Evolutionary conservation across 805 yeast species (phyloP), one percentile per base, ranked within the genome.

Genomic region (Suhomyces emberorum): DNA sequence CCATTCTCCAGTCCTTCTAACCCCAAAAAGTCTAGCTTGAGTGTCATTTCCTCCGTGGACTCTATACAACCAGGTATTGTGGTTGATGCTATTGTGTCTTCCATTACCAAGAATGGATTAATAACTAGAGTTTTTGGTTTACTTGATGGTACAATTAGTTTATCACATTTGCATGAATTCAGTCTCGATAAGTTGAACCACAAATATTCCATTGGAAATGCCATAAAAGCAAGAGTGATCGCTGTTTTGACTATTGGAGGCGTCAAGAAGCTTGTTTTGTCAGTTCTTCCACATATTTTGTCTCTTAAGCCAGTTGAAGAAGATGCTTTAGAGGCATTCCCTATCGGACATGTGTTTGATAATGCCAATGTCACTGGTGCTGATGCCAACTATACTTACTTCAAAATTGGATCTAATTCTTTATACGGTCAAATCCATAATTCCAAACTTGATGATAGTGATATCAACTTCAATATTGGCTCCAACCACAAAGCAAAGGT

Each of bases 51-150:
- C 1, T 78, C 95, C 2, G 65, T 87, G 15, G 95, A 88, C 50
- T 78, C 95, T 3, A 73, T 89, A 18, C 73, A 84, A 25, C 95
- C 99, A 3, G 99, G 98, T 50, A 76, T 81, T 45, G 52, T 81
- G 8, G 87, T 89, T 7, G 88, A 84, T 40, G 84, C 88, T 5
- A 61, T 81, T 19, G 74, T 88, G 15, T 72, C 82, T 15, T 79
- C 77, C 7, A 72, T 79, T 15, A 59, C 72, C 18, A 55, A 65
- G 7, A 61, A 74, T 24, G 98, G 98, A 43, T 59, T 87, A 12
- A 59, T 72, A n/a, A 76, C 84, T 44, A 83, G 79, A 54, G 81
- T 78, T 0, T 80, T 80, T 47, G 96, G 96, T 36, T 61, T 85
- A 38, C 73, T 83, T 14, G 79, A 81, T 44, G 95, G 82, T 11